These are phyloP conservation scores for Pichia sporocuriosa DNA, from an alignment of 805 yeast genomes.

Conservation along the genomic window DNA sequence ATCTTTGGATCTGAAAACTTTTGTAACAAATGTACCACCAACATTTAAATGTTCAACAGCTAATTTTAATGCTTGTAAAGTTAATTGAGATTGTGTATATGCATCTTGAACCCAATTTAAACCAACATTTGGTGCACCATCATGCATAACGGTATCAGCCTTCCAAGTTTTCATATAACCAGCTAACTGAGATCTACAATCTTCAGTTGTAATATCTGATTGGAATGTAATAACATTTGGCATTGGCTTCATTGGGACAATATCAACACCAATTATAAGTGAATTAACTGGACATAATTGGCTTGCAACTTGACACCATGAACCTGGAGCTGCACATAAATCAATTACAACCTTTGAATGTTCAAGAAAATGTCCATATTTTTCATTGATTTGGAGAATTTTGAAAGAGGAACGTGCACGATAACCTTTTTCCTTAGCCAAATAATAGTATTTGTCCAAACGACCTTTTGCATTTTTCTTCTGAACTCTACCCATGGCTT, in stretches of 20 bases:
- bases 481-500: slow-evolving; percentile 60
- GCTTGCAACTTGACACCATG: slow-evolving; percentile 99
- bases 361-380: slow-evolving; percentile 91
- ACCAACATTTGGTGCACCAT: slow-evolving; percentile 99
- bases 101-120: slow-evolving; percentile 99
- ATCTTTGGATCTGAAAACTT: slow-evolving; percentile 97
- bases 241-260: slow-evolving; percentile 93
- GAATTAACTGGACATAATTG: slow-evolving; percentile 89
- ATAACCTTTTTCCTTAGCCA: slow-evolving; percentile 97
- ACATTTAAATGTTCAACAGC: slow-evolving; percentile 89
- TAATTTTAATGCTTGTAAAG: slow-evolving; percentile 84
- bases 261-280: slow-evolving; percentile 95
- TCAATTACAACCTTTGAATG: slow-evolving; percentile 94
- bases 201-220: slow-evolving; percentile 96
- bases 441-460: slow-evolving; percentile 91
- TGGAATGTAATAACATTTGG: slow-evolving; percentile 93
- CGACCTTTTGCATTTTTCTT: slow-evolving; percentile 98
- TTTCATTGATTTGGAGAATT: slow-evolving; percentile 89
- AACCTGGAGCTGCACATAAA: slow-evolving; percentile 98
- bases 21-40: slow-evolving; percentile 95
- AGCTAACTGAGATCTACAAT: slow-evolving; percentile 88
- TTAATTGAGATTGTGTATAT: slow-evolving; percentile 93
- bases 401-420: slow-evolving; percentile 98
- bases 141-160: slow-evolving; percentile 95
- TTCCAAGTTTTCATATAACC: slow-evolving; percentile 99